Conservation (phyloP, 2,329 filamentous ascomycete species). For the Colletotrichum cereale region DNA sequence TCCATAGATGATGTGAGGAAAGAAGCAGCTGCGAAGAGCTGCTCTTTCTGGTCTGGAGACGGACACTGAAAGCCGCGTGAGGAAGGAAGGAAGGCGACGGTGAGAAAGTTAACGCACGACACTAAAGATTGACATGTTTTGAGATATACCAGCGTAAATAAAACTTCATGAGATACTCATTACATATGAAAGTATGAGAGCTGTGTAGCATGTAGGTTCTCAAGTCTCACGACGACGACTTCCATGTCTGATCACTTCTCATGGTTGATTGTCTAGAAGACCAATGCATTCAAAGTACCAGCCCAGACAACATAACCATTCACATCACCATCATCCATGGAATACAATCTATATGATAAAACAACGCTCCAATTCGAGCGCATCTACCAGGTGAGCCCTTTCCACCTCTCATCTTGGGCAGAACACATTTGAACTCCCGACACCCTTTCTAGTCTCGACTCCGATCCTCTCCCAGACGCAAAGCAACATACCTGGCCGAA, state of each 20-base stretch:
- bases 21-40: neutral
- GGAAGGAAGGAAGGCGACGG: neutral
- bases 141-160: neutral
- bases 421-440: neutral
- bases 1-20: neutral
- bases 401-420: neutral
- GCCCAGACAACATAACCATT: neutral
- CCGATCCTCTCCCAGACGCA: neutral
- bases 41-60: neutral
- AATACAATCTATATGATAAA: neutral
- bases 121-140: neutral
- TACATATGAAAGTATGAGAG: neutral
- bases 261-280: neutral
- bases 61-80: neutral
- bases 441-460: neutral
- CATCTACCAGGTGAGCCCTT: neutral
- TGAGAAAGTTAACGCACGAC: neutral
- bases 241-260: neutral
- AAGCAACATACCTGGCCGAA: neutral
- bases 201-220: neutral
- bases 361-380: neutral
- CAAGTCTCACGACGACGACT: neutral
- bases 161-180: neutral
- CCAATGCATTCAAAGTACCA: neutral
- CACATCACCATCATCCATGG: neutral